Evolutionary conservation across 345 rosid species (phyloP), one percentile per base, ranked within the genome.

Genomic region (Eucalyptus virginea): DNA sequence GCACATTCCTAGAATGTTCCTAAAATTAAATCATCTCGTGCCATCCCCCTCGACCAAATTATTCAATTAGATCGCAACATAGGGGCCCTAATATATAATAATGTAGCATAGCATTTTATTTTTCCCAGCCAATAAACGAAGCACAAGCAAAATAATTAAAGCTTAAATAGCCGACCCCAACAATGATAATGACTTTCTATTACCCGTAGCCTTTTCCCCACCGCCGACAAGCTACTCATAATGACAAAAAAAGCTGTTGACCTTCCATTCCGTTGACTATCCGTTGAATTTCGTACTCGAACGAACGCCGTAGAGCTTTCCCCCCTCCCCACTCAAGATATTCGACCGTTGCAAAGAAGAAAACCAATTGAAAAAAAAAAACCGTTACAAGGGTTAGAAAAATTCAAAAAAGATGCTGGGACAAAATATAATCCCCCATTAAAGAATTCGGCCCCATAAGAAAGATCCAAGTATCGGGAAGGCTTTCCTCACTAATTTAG

Each of bases 401-500:
- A 16, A 1, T 28, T 12, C 30, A 6, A 28, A 26, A 28, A 60
- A 60, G 69, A 52, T 52, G 24, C 24, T 52, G 24, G 58, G 58
- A 52, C 2, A 52, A 52, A 52, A 52, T 52, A 52, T 52, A 62
- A 12, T 30, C 9, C 19, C 37, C 16, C 32, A 6, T 7, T 62
- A 30, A 62, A 30, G 21, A 65, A 2, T 3, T 65, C 72, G 19
- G 72, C 34, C 72, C 37, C 72, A n/a, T 16, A 65, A n/a, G 72
- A 65, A n/a, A n/a, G 72, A 65, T 65, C 37, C 72, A n/a, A n/a
- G 37, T 7, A 28, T 67, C 5, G 0, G 4, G 42, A 32, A 67
- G 23, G 80, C 23, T 30, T 65, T 14, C 4, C 13, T 6, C 6
- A n/a, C 17, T 15, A n/a, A 65, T 8, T 11, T 0, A 69, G 0